Conservation (phyloP, 2,329 filamentous ascomycete species). For the Aureobasidium musti region DNA sequence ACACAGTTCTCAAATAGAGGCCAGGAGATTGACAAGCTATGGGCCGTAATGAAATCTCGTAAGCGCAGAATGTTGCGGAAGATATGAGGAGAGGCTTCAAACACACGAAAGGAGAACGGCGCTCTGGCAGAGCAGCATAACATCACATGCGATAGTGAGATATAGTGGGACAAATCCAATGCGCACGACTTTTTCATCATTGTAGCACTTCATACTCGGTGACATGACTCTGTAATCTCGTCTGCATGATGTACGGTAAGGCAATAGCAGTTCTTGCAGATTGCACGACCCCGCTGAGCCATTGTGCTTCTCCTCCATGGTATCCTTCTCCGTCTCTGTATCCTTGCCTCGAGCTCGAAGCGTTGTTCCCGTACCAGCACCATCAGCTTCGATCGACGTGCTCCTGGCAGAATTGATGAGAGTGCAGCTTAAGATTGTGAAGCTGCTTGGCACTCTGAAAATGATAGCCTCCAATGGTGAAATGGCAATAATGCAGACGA, state of each 20-base stretch:
- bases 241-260: background rate
- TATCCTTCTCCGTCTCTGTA: background rate
- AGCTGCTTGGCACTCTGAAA: background rate
- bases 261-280: background rate
- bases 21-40: no score
- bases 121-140: background rate
- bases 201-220: background rate
- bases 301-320: background rate
- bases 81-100: no score
- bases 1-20: no score
- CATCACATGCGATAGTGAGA: background rate
- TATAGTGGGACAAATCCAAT: background rate
- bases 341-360: background rate
- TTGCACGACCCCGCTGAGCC: background rate
- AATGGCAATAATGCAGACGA: background rate
- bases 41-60: no score
- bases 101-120: no score
- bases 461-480: background rate
- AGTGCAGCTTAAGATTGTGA: background rate
- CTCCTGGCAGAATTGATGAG: background rate
- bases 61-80: no score
- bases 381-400: background rate
- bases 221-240: background rate
- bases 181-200: background rate
- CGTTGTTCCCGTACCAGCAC: background rate